These are phyloP conservation scores for Suillus discolor DNA, from an alignment of 768 basidiomycete species.

Conservation along the genomic window DNA sequence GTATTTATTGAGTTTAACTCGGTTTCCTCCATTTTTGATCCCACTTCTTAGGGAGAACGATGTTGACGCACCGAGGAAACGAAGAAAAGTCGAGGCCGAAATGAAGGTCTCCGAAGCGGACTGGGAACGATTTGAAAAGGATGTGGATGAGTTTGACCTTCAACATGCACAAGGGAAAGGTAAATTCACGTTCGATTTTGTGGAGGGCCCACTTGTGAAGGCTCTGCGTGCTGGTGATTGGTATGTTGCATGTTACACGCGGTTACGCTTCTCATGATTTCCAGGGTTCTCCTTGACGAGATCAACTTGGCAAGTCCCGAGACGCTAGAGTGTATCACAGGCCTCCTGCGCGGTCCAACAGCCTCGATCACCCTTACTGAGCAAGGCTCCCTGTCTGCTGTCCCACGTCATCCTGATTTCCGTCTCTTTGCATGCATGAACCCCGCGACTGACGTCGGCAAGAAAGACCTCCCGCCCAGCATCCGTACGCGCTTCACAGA, in stretches of 20 bases:
- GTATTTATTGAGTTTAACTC: conserved; percentile 19
- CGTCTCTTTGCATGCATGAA: conserved; percentile 99
- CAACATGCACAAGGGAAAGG: conserved; percentile 88
- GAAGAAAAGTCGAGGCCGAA: conserved; percentile 60
- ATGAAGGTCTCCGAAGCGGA: conserved; percentile 47
- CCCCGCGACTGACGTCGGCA: conserved; percentile 97
- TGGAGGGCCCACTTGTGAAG: conserved; percentile 94
- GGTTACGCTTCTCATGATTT: background rate
- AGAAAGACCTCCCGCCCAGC: conserved; percentile 92
- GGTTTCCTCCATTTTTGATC: background rate
- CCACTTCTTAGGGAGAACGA: conserved; percentile 22
- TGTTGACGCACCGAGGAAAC: conserved; percentile 60
- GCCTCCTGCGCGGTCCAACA: conserved; percentile 81
- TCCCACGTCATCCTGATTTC: conserved; percentile 93
- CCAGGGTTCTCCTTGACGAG: conserved; percentile 93
- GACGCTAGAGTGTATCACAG: conserved; percentile 89
- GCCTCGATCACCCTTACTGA: conserved; percentile 94
- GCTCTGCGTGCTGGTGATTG: conserved; percentile 89
- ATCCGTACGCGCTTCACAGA: conserved; percentile 94
- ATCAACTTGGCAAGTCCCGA: conserved; percentile 94
- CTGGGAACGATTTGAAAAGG: conserved; percentile 71
- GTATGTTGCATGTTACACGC: conserved; percentile 46
- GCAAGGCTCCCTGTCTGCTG: conserved; percentile 85
- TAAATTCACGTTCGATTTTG: conserved; percentile 91
- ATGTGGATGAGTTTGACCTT: conserved; percentile 80